phyloP scores from a whole-genome alignment of 179 eudicot species.

The Nepenthes alata region DNA sequence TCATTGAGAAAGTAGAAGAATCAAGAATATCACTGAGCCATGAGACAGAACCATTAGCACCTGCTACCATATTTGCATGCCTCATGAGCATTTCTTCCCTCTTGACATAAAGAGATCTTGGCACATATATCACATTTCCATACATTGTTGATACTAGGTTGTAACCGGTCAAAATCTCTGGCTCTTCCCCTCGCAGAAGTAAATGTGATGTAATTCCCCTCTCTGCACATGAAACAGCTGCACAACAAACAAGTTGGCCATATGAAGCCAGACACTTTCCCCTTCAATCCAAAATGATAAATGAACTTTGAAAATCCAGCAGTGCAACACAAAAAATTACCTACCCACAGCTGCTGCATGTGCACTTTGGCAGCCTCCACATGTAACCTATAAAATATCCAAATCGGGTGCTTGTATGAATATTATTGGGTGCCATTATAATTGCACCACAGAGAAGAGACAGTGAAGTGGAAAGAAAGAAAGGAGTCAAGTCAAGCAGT shows the following conservation, averaged over 20 bases:
- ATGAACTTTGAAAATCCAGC: not conserved
- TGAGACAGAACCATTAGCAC: constrained; percentile 36
- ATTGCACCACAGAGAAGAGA: not conserved
- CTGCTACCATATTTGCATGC: constrained; percentile 51
- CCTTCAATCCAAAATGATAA: not conserved
- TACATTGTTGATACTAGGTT: constrained; percentile 61
- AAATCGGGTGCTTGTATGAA: constrained; percentile 9
- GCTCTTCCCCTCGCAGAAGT: constrained; percentile 93
- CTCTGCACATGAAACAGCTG: constrained; percentile 94
- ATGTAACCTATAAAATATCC: constrained; percentile 68
- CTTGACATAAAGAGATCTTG: constrained; percentile 61
- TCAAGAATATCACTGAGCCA: constrained; percentile 48
- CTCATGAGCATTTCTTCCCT: constrained; percentile 68
- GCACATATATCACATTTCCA: constrained; percentile 65
- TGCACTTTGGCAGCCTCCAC: constrained; percentile 99
- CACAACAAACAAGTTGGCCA: constrained; percentile 15
- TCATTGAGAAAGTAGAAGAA: constrained; percentile 16
- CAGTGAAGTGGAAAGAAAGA: too few species aligned
- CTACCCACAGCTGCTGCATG: constrained; percentile 94
- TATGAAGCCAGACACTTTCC: not conserved
- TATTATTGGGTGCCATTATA: not conserved
- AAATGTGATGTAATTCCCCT: constrained; percentile 69
- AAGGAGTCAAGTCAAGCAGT: too few species aligned
- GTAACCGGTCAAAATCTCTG: constrained; percentile 69
- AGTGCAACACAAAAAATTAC: constrained; percentile 12